Base-by-base conservation (phyloP, 371 early-diverging fungal genomes). In the Umbelopsis sp. region DNA sequence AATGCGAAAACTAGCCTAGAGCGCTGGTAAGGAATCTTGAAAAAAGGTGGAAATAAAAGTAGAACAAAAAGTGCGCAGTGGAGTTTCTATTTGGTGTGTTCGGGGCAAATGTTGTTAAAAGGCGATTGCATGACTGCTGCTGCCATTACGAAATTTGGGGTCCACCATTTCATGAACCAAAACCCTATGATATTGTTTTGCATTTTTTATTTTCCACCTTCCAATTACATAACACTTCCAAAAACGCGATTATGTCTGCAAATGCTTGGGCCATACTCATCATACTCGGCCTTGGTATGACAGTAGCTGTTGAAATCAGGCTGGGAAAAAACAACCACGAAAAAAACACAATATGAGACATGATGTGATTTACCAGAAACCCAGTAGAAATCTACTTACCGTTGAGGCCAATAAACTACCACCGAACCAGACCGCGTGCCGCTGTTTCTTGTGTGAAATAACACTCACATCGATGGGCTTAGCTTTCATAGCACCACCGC, bases 391-490 rank as follows among this genome's bases (percentile, higher is more conserved):
- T 35, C 37, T n/a, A 72, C 86, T 71, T 86, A 96, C 97, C 53
- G 95, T 96, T 63, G 90, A 91, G 50, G 96, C 97, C 72, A 98
- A 81, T 72, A 97, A 83, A 79, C 92, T 93, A 67, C 97, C 99
- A 68, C 99, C 99, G 79, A 93, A 97, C 99, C 99, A 98, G 32
- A 98, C 99, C 45, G 99, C 99, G 72, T 98, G 95, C 41, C 99
- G 88, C 79, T 98, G 99, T 78, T 94, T 95, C 90, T 96, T 96
- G 88, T 98, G 97, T n/a, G 92, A 88, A 44, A 98, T 86, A 46
- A 98, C 99, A 74, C 96, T 97, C 50, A 98, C 99, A 24, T 97
- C 97, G 79, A 98, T 93, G 44, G 93, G 91, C 64, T 81, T 91
- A 18, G 93, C 87, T 74, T 83, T 84, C 70, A 92, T 70, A 44